Evolutionary conservation across 352 stramenopile species (phyloP), one percentile per base, ranked within the genome.

Genomic region (Lagenidium sp.): DNA sequence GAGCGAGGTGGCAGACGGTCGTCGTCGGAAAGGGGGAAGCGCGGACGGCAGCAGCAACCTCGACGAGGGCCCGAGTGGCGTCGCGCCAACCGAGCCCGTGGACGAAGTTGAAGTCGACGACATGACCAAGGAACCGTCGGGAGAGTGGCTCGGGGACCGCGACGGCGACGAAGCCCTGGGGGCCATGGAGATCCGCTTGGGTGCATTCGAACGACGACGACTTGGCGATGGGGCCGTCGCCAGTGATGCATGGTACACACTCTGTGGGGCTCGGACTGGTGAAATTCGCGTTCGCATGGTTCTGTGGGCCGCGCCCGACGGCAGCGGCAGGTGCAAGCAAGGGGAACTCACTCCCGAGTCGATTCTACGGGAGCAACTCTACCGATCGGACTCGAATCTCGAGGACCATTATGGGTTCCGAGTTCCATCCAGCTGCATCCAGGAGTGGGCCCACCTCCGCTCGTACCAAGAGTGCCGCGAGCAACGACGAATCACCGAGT

Each of bases 381-480:
- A 52, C 25, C 25, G 41, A 12, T 6, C 37, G n/a, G 39, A 22
- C 6, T 16, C n/a, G n/a, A 41, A 50, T 12, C 63, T 70, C 53
- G 64, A 55, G 6, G 77, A 89, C 18, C 64, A 70, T 21, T 85
- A 87, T 36, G 77, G 74, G 11, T 89, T 89, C 43, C 55, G 54
- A n/a, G 76, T 89, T 42, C 53, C 72, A 1, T 47, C 67, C 6
- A 39, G 49, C 16, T 55, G 53, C 8, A 42, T 54, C 7, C 41
- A 54, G 18, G 59, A 82, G 18, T 87, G 70, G 68, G 44, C 60
- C 7, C 78, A 90, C 40, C 59, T 90, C 44, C 58, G 60, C 13
- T 84, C 73, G 11, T 90, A 90, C 29, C 49, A 84, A 22, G 70
- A 81, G n/a, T 90, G 72, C 30, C 60, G 78, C 49, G 78, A 90